Percentiles rank a stretch among this genome's conserved stretches.
Conservation (phyloP, 2,329 filamentous ascomycete species). For the Alternaria longipes region DNA sequence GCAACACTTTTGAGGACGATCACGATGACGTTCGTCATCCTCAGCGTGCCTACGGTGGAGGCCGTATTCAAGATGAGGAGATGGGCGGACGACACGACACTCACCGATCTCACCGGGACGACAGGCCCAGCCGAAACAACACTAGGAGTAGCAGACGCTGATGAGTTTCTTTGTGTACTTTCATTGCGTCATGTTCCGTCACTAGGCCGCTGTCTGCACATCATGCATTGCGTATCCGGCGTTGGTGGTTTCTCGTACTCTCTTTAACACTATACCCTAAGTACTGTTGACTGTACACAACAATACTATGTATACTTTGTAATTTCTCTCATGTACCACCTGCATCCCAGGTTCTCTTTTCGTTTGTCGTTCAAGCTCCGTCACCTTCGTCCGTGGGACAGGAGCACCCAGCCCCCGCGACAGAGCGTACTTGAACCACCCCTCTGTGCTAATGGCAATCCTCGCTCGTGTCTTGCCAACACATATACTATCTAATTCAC, state of each 20-base stretch:
- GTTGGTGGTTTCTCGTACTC: conserved; percentile 14
- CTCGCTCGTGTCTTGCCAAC: neutral
- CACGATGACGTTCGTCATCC: conserved; percentile 42
- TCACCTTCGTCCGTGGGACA: neutral
- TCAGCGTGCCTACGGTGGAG: conserved; percentile 39
- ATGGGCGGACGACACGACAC: conserved; percentile 40
- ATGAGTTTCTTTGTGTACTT: conserved; percentile 13
- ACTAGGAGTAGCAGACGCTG: conserved; percentile 35
- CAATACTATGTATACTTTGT: conserved; percentile 15
- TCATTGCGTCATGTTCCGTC: conserved; percentile 12
- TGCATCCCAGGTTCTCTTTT: neutral
- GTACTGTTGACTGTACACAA: conserved; percentile 13
- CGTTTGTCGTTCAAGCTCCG: conserved; percentile 1
- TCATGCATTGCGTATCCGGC: conserved; percentile 7
- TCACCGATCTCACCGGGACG: conserved; percentile 26
- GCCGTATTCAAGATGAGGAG: conserved; percentile 43
- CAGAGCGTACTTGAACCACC: neutral
- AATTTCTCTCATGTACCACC: conserved; percentile 14
- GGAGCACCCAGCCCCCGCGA: neutral
- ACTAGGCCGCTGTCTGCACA: neutral
- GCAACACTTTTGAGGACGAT: conserved; percentile 31
- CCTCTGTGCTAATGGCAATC: neutral
- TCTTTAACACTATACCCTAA: conserved; percentile 20
- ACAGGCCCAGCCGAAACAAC: conserved; percentile 35
- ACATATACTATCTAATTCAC: no score